These are phyloP conservation scores for Dictyophora rubrovolvata DNA, from an alignment of 768 basidiomycete species.

Conservation along the genomic window DNA sequence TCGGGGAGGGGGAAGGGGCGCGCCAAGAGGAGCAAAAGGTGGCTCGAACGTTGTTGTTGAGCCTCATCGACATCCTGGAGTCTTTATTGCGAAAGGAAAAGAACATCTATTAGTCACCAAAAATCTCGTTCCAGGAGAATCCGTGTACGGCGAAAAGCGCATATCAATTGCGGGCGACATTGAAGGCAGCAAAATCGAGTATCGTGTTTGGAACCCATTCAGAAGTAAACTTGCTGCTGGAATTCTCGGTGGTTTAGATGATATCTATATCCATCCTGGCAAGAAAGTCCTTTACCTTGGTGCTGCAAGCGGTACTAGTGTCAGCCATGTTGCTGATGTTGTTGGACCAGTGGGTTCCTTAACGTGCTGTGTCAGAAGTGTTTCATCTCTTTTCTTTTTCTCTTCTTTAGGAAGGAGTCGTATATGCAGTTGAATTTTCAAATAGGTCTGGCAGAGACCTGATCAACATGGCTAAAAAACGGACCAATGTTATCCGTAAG, in stretches of 20 bases:
- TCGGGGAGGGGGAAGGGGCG: slow-evolving; percentile 48
- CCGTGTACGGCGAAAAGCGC: slow-evolving; percentile 97
- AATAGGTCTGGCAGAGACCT: slow-evolving; percentile 92
- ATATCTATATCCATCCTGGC: slow-evolving; percentile 88
- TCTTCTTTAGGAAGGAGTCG: slow-evolving; percentile 71
- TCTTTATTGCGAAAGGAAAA: slow-evolving; percentile 97
- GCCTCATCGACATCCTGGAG: slow-evolving; percentile 87
- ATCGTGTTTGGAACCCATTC: slow-evolving; percentile 99
- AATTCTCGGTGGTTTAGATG: slow-evolving; percentile 88
- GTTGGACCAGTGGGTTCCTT: slow-evolving; percentile 76
- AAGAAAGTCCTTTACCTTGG: slow-evolving; percentile 96
- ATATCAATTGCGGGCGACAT: slow-evolving; percentile 64
- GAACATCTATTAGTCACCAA: slow-evolving; percentile 95
- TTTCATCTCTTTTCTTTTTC: slow-evolving; percentile 11
- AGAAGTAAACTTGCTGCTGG: slow-evolving; percentile 94
- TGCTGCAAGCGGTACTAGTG: slow-evolving; percentile 95
- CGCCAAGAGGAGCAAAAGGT: slow-evolving; percentile 63
- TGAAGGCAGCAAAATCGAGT: slow-evolving; percentile 85
- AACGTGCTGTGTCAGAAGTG: slow-evolving; percentile 5
- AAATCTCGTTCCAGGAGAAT: slow-evolving; percentile 95
- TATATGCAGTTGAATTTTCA: slow-evolving; percentile 99
- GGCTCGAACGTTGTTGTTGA: slow-evolving; percentile 87
- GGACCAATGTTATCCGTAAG: slow-evolving; percentile 97
- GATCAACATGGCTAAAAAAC: slow-evolving; percentile 98
- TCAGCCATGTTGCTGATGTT: slow-evolving; percentile 97